Conservation (phyloP, 805 yeast species). For the Myxozyma neotropica region DNA sequence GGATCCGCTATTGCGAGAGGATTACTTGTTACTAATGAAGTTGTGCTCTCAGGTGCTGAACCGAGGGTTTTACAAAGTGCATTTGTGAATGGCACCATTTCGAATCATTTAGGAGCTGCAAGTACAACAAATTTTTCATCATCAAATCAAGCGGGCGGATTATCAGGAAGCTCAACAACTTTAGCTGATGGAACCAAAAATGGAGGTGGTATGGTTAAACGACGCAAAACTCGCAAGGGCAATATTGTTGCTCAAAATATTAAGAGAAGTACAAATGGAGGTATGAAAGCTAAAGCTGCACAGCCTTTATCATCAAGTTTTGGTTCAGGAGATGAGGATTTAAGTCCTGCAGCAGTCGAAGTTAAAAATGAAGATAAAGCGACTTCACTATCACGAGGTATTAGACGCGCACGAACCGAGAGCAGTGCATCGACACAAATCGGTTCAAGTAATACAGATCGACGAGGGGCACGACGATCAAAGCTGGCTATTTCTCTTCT, state of each 20-base stretch:
- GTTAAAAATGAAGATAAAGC: background rate
- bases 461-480: conserved; percentile 3
- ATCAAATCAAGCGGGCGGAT: background rate
- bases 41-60: conserved; percentile 15
- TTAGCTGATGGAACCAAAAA: background rate
- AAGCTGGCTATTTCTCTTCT: conserved; percentile 26
- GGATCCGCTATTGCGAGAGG: conserved; percentile 24
- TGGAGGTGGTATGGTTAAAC: conserved; percentile 17
- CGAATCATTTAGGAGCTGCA: background rate
- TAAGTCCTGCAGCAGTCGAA: background rate
- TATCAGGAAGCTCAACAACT: background rate
- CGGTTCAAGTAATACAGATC: background rate
- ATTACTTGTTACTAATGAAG: conserved; percentile 22
- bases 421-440: background rate
- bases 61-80: conserved; percentile 13
- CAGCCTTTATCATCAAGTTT: conserved; percentile 17
- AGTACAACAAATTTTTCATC: too few species aligned
- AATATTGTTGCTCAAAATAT: conserved; percentile 24
- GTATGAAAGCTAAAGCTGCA: background rate
- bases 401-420: conserved; percentile 6
- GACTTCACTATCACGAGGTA: background rate
- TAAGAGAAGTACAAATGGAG: background rate
- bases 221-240: conserved; percentile 24
- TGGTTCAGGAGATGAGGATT: background rate
- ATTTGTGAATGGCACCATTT: conserved; percentile 1